Evolutionary conservation across 2,329 filamentous ascomycete species (phyloP).

Genomic region (Fusarium newnesense): DNA sequence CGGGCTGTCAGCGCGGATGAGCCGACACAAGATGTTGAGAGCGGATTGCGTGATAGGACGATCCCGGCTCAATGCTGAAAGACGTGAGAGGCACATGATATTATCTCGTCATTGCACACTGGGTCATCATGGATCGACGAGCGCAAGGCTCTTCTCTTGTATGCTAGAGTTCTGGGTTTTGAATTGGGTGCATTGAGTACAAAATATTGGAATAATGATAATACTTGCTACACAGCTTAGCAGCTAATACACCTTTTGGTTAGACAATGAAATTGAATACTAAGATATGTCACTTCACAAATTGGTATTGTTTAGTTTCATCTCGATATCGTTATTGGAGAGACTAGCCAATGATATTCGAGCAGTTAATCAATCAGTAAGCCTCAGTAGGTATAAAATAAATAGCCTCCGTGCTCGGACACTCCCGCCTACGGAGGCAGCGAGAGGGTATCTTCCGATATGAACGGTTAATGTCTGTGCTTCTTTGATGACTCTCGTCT

Average conservation of each 20-base stretch:
- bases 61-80: slow-evolving; percentile 27
- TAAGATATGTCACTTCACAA: background rate
- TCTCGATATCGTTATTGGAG: background rate
- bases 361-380: slow-evolving; percentile 43
- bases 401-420: slow-evolving; percentile 32
- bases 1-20: slow-evolving; percentile 32
- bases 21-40: slow-evolving; percentile 25
- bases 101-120: slow-evolving; percentile 12
- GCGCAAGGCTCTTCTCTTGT: slow-evolving; percentile 14
- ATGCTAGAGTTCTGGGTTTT: slow-evolving; percentile 19
- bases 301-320: background rate
- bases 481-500: background rate
- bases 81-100: slow-evolving; percentile 22
- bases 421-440: slow-evolving; percentile 24
- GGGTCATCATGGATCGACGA: slow-evolving; percentile 3
- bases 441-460: slow-evolving; percentile 21
- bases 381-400: slow-evolving; percentile 17
- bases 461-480: slow-evolving; percentile 1
- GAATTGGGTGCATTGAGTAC: slow-evolving; percentile 10
- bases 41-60: slow-evolving; percentile 42
- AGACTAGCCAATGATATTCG: slow-evolving; percentile 27
- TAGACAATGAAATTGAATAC: slow-evolving; percentile 17
- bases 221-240: slow-evolving; percentile 21
- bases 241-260: slow-evolving; percentile 12
- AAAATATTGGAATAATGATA: slow-evolving; percentile 30